Evolutionary conservation across 257 asterid genomes (phyloP).

Genomic region (Solanum piurae): DNA sequence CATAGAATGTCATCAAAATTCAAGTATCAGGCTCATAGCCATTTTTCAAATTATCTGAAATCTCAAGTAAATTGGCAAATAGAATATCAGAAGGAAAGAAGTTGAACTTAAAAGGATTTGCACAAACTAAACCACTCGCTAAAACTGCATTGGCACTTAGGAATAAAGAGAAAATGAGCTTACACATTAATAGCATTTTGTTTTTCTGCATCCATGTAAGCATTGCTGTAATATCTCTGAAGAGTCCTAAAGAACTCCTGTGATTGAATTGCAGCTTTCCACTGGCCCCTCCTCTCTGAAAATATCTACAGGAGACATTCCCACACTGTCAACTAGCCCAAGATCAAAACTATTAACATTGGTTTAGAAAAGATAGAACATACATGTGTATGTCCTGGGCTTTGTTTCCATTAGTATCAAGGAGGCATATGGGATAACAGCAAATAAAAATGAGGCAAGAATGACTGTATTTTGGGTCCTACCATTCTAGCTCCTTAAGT

Average conservation of each 20-base stretch:
- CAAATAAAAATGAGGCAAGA: background rate
- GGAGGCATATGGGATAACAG: background rate
- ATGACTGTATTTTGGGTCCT: background rate
- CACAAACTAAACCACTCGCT: background rate
- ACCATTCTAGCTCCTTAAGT: background rate
- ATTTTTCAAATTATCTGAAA: background rate
- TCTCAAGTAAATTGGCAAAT: background rate
- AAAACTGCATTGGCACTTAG: background rate
- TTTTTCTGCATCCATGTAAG: slow-evolving; percentile 87
- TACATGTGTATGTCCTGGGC: background rate
- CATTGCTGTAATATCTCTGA: slow-evolving; percentile 89
- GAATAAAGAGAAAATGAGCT: slow-evolving; percentile 18
- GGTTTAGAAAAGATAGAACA: slow-evolving; percentile 1
- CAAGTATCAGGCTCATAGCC: background rate
- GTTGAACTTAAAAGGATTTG: background rate
- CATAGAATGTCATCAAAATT: slow-evolving; percentile 10
- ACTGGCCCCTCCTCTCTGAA: slow-evolving; percentile 93
- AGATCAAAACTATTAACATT: background rate
- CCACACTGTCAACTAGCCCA: slow-evolving; percentile 2
- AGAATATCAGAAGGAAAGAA: background rate
- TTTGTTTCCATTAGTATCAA: background rate
- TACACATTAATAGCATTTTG: slow-evolving; percentile 94
- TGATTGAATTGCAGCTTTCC: slow-evolving; percentile 96
- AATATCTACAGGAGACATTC: slow-evolving; percentile 43
- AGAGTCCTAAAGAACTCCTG: slow-evolving; percentile 96